Evolutionary conservation across 106 monocot genomes (phyloP), one percentile per base, ranked within the genome.

Genomic region (Acorus gramineus): DNA sequence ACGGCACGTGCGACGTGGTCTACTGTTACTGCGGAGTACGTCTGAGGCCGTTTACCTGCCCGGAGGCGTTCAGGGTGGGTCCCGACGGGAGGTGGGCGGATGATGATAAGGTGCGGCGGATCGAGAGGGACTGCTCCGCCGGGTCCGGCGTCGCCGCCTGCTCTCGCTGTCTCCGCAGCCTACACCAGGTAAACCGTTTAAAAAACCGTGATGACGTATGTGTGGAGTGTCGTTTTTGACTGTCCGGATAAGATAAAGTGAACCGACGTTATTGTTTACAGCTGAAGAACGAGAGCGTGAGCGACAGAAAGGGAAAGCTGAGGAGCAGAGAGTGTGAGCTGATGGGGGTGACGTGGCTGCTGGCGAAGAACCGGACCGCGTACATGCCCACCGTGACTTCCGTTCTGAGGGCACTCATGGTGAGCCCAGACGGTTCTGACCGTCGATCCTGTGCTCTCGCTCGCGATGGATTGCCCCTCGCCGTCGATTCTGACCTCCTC

Each of bases 261-360:
- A 28, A 28, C 28, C 28, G 28, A 1, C 28, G 28, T 28, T 28
- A 1, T 28, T 28, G 1, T 28, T 28, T 28, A 28, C 28, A 28
- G 28, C 71, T 62, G 56, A 74, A 52, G 6, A 67, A 60, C 42
- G 59, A 5, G 1, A 54, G 52, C 53, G 42, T 12, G 14, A 8
- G 49, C 2, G 49, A 46, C 62, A 69, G 53, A 8, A 13, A 47
- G 10, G 67, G 49, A 8, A 8, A 14, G 46, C 4, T 43, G 11
- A 63, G 61, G 45, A 63, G 72, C 14, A 65, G 81, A 11, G 84
- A 92, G 46, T 94, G 94, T 79, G 78, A 94, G 72, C 74, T 94
- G 11, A 82, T 90, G 94, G 94, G 89, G 4, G 44, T 94, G 66
- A 90, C 86, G 49, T 94, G 94, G 94, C 84, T 94, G 8, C 81